Evolutionary conservation across 208 protist genomes (phyloP).

Genomic region (Crithidia bombi): DNA sequence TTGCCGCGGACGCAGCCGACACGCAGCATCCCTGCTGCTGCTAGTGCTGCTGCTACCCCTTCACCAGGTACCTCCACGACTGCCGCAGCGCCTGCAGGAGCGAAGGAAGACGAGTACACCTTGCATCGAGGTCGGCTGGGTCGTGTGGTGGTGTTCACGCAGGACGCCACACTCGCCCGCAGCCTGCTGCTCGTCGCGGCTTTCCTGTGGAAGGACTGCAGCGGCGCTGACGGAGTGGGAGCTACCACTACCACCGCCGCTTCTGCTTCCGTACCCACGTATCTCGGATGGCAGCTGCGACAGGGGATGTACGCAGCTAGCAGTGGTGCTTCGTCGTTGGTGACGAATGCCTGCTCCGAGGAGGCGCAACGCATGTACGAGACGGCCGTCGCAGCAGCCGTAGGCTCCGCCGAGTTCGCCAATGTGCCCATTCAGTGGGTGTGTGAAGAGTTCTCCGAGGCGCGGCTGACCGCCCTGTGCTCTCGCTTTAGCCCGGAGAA

Average conservation of each 20-base stretch:
- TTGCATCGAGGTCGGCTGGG: constrained; percentile 37
- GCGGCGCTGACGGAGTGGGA: not conserved
- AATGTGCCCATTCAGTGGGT: constrained; percentile 81
- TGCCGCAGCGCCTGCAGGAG: not conserved
- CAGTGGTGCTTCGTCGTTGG: constrained; percentile 1
- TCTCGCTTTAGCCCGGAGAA: constrained; percentile 71
- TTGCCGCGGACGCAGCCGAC: not conserved
- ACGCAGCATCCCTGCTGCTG: not conserved
- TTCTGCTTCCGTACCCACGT: no score
- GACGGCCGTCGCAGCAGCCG: constrained; percentile 55
- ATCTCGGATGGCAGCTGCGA: no score
- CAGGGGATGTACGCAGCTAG: not conserved
- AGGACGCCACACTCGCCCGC: constrained; percentile 51
- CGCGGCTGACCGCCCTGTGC: constrained; percentile 23
- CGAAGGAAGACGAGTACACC: constrained; percentile 27
- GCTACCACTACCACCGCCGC: not conserved
- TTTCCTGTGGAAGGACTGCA: constrained; percentile 48
- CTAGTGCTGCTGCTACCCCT: not conserved
- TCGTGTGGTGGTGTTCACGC: constrained; percentile 71
- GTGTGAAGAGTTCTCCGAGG: constrained; percentile 57
- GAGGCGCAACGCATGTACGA: constrained; percentile 42
- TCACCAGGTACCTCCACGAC: not conserved
- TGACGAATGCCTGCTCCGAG: constrained; percentile 4
- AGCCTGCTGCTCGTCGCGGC: constrained; percentile 54
- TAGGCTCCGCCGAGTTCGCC: constrained; percentile 43